phyloP scores from a whole-genome alignment of 441 rosid genomes.

The Cnidoscolus chayamansa region DNA sequence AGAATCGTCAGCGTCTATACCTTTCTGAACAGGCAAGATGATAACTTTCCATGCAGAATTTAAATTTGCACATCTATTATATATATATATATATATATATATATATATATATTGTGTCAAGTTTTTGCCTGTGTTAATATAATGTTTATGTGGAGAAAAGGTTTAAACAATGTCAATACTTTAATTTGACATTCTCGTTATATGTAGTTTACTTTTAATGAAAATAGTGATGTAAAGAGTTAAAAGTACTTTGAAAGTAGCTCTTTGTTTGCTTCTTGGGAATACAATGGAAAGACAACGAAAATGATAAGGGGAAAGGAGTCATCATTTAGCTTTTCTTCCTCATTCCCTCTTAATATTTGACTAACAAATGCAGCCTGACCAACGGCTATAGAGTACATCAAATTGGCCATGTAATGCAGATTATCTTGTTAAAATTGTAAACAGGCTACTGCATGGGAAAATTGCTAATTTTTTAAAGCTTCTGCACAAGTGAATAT shows the following conservation, averaged over 20 bases:
- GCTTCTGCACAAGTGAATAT: neutral
- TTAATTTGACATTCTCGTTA: neutral
- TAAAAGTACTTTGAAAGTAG: neutral
- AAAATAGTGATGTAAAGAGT: neutral
- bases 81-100: neutral
- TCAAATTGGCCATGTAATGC: neutral
- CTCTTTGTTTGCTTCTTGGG: neutral
- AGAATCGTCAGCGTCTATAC: constrained; percentile 94
- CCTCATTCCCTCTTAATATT: neutral
- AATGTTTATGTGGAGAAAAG: neutral
- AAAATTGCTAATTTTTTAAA: neutral
- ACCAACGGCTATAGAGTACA: neutral
- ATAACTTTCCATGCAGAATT: neutral
- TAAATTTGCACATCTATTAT: neutral
- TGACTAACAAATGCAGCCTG: neutral
- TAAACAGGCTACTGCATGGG: neutral
- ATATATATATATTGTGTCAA: no score
- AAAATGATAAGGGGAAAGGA: neutral
- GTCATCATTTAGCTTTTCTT: neutral
- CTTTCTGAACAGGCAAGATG: constrained; percentile 77
- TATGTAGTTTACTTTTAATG: neutral
- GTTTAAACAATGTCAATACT: neutral
- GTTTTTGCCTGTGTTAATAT: neutral
- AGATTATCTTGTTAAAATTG: neutral
- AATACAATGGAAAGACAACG: neutral